These are phyloP conservation scores for Sequoia sempervirens DNA, from an alignment of 75 land plant species.

Conservation along the genomic window DNA sequence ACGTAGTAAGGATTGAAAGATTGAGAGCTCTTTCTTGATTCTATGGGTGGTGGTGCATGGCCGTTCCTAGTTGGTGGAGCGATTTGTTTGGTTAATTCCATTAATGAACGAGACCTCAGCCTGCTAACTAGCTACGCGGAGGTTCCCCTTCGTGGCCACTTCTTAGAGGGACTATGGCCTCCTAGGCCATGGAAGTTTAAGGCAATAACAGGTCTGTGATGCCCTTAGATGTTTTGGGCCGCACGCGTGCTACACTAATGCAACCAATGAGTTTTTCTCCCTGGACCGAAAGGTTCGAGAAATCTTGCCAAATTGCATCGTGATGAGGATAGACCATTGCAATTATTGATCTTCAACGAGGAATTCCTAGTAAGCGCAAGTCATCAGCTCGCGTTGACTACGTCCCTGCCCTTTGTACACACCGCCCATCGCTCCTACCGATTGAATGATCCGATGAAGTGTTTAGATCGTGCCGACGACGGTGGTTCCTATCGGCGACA, in stretches of 20 bases:
- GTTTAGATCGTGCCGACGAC: no score
- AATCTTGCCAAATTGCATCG: no score
- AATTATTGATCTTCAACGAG: no score
- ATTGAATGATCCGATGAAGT: no score
- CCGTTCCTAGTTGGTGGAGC: constrained; percentile 30
- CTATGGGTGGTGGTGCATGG: constrained; percentile 31
- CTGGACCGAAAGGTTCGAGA: no score
- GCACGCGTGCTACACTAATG: constrained; percentile 43
- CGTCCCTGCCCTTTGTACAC: no score
- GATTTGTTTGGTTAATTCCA: constrained; percentile 59
- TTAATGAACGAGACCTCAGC: constrained; percentile 63
- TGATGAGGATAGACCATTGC: no score
- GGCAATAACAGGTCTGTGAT: constrained; percentile 79
- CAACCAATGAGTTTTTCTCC: no score
- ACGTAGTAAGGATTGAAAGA: constrained; percentile 27
- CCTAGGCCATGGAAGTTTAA: constrained; percentile 60
- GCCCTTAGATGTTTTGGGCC: constrained; percentile 55
- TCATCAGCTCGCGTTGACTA: no score
- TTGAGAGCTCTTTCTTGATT: constrained; percentile 31
- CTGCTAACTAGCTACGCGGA: constrained; percentile 52
- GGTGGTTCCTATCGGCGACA: no score
- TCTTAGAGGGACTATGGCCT: constrained; percentile 49
- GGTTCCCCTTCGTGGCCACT: constrained; percentile 32
- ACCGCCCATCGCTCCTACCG: no score
- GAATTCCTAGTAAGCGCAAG: no score